Base-by-base conservation (phyloP, 2,329 filamentous ascomycete species). In the Botrytis medusae region DNA sequence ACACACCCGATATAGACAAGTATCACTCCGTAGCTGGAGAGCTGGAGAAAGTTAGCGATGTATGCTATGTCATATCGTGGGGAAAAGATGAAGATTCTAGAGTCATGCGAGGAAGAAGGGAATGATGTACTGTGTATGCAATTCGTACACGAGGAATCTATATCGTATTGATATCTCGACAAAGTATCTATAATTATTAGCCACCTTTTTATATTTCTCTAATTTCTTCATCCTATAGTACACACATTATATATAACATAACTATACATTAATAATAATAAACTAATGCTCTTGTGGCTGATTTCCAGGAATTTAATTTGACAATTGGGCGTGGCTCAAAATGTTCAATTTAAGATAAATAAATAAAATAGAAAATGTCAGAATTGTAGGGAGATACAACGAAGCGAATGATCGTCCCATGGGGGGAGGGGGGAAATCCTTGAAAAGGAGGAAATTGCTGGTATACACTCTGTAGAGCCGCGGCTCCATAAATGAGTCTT, bases 351-450 rank as follows among this genome's bases (percentile, higher is more conserved):
- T 37, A 37, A 37, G 37, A 37, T 37, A 37, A 37, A 37, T 0
- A 10, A 25, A n/a, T n/a, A n/a, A 1, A 51, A 51, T n/a, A 10
- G 4, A 51, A 51, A 51, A 51, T n/a, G 25, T 4, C n/a, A 54
- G 48, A 37, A 37, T 37, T 37, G 8, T 37, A 8, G 37, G 37
- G 7, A 37, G 20, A 46, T n/a, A 34, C 34, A 12, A n/a, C 22
- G 16, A 69, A 54, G 40, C 67, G 68, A 60, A 64, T 73, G 72
- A 73, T 73, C 72, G 59, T 64, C 72, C 25, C 72, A 73, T 71
- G 67, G 67, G 20, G 67, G 67, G 9, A 59, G 40, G 29, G 37
- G 29, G 22, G 22, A 18, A 16, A 64, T 67, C 51, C 70, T 59
- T 61, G 62, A 60, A 72, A 65, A 71, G 46, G 46, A 71, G 60